phyloP scores from a whole-genome alignment of 1,284 basidiomycete genomes.

The Porogramme epimiltina region DNA sequence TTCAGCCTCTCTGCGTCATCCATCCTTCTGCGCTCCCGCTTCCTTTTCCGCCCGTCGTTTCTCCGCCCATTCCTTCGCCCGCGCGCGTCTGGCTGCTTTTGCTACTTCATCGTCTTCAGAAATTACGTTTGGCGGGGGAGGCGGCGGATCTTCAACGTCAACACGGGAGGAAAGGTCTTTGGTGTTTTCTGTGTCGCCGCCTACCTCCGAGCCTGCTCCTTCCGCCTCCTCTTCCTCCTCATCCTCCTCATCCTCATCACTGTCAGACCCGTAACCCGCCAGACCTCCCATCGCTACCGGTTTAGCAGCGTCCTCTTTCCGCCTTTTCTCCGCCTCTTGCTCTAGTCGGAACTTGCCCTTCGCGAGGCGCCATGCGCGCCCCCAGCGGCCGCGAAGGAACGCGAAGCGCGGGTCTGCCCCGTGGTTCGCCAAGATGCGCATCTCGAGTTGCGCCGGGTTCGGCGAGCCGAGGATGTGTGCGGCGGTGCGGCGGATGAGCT shows the following conservation, averaged over 20 bases:
- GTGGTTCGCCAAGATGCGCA: conserved; percentile 87
- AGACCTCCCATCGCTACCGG: conserved; percentile 44
- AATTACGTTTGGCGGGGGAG: not conserved
- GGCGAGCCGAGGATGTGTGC: conserved; percentile 64
- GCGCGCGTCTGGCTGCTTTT: conserved; percentile 51
- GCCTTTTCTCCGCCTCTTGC: conserved; percentile 33
- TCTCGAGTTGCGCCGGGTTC: conserved; percentile 78
- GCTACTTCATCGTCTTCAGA: conserved; percentile 39
- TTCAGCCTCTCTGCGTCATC: no score
- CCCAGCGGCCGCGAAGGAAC: conserved; percentile 79
- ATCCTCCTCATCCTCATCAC: conserved; percentile 28
- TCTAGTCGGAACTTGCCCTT: conserved; percentile 46
- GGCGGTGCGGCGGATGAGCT: conserved; percentile 79
- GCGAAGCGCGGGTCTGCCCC: conserved; percentile 71
- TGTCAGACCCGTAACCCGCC: conserved; percentile 62
- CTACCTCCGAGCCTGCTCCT: not conserved
- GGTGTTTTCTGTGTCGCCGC: not conserved
- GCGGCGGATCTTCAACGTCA: not conserved
- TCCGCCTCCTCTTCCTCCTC: conserved; percentile 9
- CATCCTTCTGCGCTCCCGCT: not conserved
- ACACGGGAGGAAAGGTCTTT: no score
- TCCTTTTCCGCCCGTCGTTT: conserved; percentile 37
- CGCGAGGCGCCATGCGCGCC: conserved; percentile 55
- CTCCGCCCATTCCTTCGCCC: conserved; percentile 58
- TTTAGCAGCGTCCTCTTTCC: not conserved